Conservation (phyloP, 345 rosid genomes). For the Barbarea vulgaris region DNA sequence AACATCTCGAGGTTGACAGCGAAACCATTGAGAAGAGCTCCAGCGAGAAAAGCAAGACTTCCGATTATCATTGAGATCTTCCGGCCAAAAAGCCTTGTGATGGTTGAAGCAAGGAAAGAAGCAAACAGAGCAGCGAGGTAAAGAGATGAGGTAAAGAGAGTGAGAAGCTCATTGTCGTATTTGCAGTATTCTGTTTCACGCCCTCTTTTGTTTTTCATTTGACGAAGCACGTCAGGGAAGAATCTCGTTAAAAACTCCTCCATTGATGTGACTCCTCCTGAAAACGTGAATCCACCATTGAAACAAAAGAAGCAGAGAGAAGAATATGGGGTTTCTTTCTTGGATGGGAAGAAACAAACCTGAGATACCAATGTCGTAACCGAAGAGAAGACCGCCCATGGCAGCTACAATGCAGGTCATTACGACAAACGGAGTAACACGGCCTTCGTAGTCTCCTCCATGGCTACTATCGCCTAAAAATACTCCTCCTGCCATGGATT, state of each 20-base stretch:
- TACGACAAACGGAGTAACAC: conserved; percentile 28
- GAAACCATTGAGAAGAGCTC: conserved; percentile 50
- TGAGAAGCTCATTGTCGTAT: conserved; percentile 46
- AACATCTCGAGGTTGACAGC: conserved; percentile 48
- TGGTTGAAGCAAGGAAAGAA: conserved; percentile 37
- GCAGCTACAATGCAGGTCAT: conserved; percentile 42
- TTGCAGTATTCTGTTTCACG: conserved; percentile 46
- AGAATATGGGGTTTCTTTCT: neutral
- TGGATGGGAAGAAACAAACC: conserved; percentile 35
- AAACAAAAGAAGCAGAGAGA: neutral
- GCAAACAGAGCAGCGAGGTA: conserved; percentile 48
- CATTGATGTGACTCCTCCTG: conserved; percentile 61
- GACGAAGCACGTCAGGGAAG: conserved; percentile 45
- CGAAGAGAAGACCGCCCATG: conserved; percentile 49
- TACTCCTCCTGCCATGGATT: conserved; percentile 24
- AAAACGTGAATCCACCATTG: neutral
- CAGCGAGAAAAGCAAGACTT: conserved; percentile 40
- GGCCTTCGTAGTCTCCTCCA: neutral
- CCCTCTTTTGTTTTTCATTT: neutral
- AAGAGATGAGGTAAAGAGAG: conserved; percentile 52
- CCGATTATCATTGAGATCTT: conserved; percentile 46
- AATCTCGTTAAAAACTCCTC: conserved; percentile 44
- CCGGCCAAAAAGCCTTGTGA: conserved; percentile 41
- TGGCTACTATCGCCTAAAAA: neutral
- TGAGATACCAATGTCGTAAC: conserved; percentile 57